Percentiles rank a stretch among this genome's conserved stretches.
Conservation (phyloP, 1,139 yeast species). For the Kluyveromyces sp. region DNA sequence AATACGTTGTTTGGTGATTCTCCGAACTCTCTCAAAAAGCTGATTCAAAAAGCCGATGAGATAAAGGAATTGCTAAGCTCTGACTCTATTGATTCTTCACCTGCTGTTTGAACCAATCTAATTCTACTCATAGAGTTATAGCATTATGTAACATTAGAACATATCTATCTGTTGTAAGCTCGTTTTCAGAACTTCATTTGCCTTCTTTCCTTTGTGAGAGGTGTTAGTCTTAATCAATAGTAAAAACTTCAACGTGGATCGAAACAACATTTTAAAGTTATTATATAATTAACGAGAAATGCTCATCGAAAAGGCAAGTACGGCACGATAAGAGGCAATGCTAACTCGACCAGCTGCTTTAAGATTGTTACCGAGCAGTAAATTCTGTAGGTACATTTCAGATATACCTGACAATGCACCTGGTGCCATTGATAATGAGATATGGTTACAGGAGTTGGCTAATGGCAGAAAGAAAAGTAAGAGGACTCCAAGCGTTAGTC, state of each 20-base stretch:
- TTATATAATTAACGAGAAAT: background rate
- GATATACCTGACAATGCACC: conserved; percentile 41
- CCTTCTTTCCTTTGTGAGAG: no score
- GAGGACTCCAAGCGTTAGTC: background rate
- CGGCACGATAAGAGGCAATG: background rate
- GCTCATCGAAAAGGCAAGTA: background rate
- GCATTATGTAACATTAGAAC: no score
- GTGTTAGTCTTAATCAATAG: no score
- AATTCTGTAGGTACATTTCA: conserved; percentile 2
- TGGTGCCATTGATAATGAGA: conserved; percentile 37
- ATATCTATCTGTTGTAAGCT: no score
- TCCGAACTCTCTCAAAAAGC: conserved; percentile 22
- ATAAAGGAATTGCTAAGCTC: conserved; percentile 5
- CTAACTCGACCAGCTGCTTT: background rate
- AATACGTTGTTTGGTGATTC: conserved; percentile 27
- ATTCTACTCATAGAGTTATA: no score
- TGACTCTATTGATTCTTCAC: background rate
- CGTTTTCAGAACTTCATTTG: no score
- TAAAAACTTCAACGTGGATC: no score
- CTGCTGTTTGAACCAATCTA: no score
- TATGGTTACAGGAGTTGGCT: conserved; percentile 35
- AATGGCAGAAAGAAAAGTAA: conserved; percentile 1
- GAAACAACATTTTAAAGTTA: no score
- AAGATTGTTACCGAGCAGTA: background rate
- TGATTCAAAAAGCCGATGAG: conserved; percentile 19